Percentiles rank a stretch among this genome's conserved stretches.
These are phyloP conservation scores for Coemansia sp. DNA, from an alignment of 192 early-diverging fungal species.

Conservation along the genomic window DNA sequence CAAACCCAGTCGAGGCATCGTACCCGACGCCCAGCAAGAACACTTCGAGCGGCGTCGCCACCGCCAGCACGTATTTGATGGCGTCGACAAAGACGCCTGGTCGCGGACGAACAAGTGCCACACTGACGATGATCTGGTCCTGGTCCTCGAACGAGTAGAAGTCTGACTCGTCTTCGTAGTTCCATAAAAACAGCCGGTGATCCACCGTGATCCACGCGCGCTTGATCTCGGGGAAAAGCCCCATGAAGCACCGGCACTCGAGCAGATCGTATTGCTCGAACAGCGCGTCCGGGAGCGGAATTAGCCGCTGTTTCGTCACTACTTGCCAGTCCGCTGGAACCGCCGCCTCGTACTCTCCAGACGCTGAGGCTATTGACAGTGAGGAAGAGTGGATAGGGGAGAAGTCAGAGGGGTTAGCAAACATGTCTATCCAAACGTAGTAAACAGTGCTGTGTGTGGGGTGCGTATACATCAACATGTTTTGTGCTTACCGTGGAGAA, in stretches of 20 bases:
- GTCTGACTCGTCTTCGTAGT: constrained; percentile 77
- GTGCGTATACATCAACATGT: too few species aligned
- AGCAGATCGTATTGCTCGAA: constrained; percentile 78
- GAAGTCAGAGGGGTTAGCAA: not conserved
- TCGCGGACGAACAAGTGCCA: constrained; percentile 78
- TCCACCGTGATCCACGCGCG: constrained; percentile 93
- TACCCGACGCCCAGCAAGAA: constrained; percentile 77
- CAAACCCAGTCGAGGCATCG: constrained; percentile 18
- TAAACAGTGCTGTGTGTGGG: too few species aligned
- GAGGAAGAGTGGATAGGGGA: not conserved
- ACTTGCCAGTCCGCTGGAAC: constrained; percentile 58
- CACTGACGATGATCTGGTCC: constrained; percentile 86
- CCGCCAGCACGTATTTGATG: constrained; percentile 80
- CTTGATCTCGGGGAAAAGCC: constrained; percentile 87
- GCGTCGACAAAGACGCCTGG: constrained; percentile 80
- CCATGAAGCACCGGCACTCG: constrained; percentile 82
- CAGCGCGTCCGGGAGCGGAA: constrained; percentile 74
- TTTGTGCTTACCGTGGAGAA: constrained; percentile 48
- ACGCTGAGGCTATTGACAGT: constrained; percentile 52
- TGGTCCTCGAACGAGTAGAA: constrained; percentile 82
- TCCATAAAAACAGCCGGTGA: constrained; percentile 88
- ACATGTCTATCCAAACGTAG: too few species aligned
- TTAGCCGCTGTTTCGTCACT: constrained; percentile 62
- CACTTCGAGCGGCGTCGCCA: constrained; percentile 86
- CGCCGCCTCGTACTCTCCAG: constrained; percentile 56